phyloP scores from a whole-genome alignment of 768 basidiomycete genomes.

The Ramaria rubella region DNA sequence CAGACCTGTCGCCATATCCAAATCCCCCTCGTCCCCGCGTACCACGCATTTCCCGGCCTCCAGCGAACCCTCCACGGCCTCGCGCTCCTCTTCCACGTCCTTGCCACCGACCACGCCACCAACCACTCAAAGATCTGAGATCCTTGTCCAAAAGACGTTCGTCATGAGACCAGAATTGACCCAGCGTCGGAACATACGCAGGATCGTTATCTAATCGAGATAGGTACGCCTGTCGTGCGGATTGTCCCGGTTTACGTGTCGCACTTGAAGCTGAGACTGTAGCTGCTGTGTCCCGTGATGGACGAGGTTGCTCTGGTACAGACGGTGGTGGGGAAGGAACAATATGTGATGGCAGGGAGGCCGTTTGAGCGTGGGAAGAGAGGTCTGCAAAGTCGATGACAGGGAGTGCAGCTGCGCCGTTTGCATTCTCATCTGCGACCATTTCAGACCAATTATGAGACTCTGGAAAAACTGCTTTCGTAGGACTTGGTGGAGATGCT shows the following conservation, averaged over 20 bases:
- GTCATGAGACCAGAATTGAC: conserved; percentile 93
- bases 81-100: conserved; percentile 38
- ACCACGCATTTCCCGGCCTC: conserved; percentile 43
- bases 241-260: conserved; percentile 42
- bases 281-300: conserved; percentile 24
- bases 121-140: conserved; percentile 71
- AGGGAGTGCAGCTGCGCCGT: conserved; percentile 61
- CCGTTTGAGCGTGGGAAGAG: conserved; percentile 21
- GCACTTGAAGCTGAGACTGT: conserved; percentile 26
- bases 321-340: conserved; percentile 20
- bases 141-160: conserved; percentile 83
- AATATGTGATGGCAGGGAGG: conserved; percentile 26
- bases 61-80: conserved; percentile 38
- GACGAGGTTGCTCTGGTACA: conserved; percentile 22
- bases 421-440: conserved; percentile 66
- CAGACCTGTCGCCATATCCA: conserved; percentile 2
- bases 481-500: neutral
- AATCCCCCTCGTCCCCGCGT: conserved; percentile 45
- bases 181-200: conserved; percentile 83
- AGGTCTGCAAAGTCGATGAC: conserved; percentile 76
- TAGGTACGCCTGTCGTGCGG: conserved; percentile 81
- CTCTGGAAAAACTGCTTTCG: conserved; percentile 30
- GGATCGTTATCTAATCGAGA: conserved; percentile 78
- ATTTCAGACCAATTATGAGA: conserved; percentile 73
- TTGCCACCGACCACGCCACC: conserved; percentile 82